A percentile compares a stretch with the other conserved stretches of the same genome.
These are phyloP conservation scores for Lasiodiplodia gonubiensis DNA, from an alignment of 2,329 filamentous ascomycete genomes.

Conservation along the genomic window DNA sequence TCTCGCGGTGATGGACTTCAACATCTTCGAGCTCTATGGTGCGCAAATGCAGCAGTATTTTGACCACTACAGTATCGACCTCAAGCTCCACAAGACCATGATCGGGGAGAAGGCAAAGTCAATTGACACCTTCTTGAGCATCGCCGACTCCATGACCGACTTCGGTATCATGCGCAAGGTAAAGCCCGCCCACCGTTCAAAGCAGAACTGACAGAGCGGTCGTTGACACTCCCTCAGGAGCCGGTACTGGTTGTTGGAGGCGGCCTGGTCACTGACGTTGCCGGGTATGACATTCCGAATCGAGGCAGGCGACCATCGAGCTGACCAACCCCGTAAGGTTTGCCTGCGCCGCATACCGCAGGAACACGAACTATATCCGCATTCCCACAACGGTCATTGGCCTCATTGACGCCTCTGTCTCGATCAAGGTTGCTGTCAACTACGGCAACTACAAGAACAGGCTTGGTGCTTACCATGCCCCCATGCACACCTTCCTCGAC, in stretches of 20 bases:
- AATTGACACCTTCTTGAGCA: constrained; percentile 70
- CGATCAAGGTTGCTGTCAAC: constrained; percentile 80
- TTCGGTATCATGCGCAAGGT: constrained; percentile 71
- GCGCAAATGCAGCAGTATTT: constrained; percentile 71
- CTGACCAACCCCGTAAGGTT: constrained; percentile 55
- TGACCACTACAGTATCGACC: constrained; percentile 64
- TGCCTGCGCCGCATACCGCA: constrained; percentile 72
- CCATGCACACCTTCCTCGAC: constrained; percentile 74
- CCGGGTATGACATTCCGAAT: constrained; percentile 61
- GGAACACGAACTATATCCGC: constrained; percentile 76
- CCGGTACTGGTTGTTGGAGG: constrained; percentile 71
- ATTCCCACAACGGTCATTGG: constrained; percentile 77
- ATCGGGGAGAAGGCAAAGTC: constrained; percentile 79
- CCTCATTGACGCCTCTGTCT: constrained; percentile 75
- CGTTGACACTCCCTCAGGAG: constrained; percentile 53
- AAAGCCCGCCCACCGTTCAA: constrained; percentile 40
- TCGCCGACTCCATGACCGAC: constrained; percentile 75
- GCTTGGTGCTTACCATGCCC: constrained; percentile 74
- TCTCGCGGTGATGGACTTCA: constrained; percentile 72
- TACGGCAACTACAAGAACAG: constrained; percentile 79
- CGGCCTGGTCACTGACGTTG: constrained; percentile 74
- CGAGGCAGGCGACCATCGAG: constrained; percentile 3
- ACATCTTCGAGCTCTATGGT: constrained; percentile 73
- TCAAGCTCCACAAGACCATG: constrained; percentile 73
- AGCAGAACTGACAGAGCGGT: constrained; percentile 26